Conservation (phyloP, 2,329 filamentous ascomycete species). For the Dactylellina sp. region DNA sequence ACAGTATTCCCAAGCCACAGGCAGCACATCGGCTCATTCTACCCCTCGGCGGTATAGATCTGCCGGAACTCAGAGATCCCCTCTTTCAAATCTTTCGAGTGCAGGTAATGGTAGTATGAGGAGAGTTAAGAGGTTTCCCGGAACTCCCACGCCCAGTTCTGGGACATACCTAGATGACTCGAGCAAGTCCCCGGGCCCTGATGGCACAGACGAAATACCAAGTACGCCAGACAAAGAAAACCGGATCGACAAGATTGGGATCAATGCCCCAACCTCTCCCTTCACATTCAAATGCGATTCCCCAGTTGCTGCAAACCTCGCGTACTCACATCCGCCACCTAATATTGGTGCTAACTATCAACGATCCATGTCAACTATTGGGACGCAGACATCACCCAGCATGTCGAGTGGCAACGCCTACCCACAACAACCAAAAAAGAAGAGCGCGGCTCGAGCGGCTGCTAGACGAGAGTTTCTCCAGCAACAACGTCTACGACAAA, state of each 20-base stretch:
- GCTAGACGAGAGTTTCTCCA: conserved; percentile 82
- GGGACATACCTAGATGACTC: conserved; percentile 28
- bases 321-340: conserved; percentile 61
- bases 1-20: conserved; percentile 52
- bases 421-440: conserved; percentile 64
- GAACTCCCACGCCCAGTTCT: conserved; percentile 24
- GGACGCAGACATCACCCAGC: conserved; percentile 70
- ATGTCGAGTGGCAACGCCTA: conserved; percentile 64
- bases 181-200: conserved; percentile 32
- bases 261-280: conserved; percentile 69
- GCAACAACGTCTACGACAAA: conserved; percentile 70
- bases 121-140: conserved; percentile 48
- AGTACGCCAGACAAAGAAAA: conserved; percentile 55
- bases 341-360: conserved; percentile 61
- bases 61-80: conserved; percentile 59
- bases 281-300: conserved; percentile 98
- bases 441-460: conserved; percentile 75
- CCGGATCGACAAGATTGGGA: conserved; percentile 38
- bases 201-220: conserved; percentile 38
- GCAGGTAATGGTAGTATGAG: conserved; percentile 42
- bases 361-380: conserved; percentile 67
- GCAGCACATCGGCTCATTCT: conserved; percentile 56
- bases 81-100: conserved; percentile 56
- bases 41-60: conserved; percentile 59
- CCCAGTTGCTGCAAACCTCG: conserved; percentile 63